phyloP scores from a whole-genome alignment of 768 basidiomycete genomes.

The Leccinum variicolor region DNA sequence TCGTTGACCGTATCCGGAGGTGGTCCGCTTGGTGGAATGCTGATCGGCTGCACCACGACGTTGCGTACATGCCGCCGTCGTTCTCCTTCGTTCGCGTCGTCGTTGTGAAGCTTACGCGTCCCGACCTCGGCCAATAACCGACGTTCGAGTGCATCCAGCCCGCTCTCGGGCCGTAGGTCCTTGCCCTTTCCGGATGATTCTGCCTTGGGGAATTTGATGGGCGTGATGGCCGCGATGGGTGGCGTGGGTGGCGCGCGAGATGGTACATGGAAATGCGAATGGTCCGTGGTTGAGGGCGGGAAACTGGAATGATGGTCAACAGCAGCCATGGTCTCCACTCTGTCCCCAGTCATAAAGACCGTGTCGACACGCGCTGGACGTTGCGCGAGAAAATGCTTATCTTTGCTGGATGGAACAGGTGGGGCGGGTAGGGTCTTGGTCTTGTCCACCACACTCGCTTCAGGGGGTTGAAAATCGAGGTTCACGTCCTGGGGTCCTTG shows the following conservation, averaged over 20 bases:
- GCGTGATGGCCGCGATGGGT: conserved; percentile 42
- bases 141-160: conserved; percentile 71
- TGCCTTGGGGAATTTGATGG: conserved; percentile 34
- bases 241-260: conserved; percentile 46
- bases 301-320: conserved; percentile 2
- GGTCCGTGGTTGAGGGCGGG: conserved; percentile 13
- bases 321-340: conserved; percentile 1
- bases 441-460: conserved; percentile 13
- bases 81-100: conserved; percentile 3
- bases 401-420: conserved; percentile 49
- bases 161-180: conserved; percentile 40
- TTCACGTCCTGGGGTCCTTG: conserved; percentile 19
- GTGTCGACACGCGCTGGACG: conserved; percentile 29
- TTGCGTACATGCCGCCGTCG: conserved; percentile 34
- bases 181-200: conserved; percentile 23
- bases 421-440: conserved; percentile 64
- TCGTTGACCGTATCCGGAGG: conserved; percentile 34
- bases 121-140: conserved; percentile 70
- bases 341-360: conserved; percentile 23
- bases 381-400: conserved; percentile 10
- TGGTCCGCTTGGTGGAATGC: conserved; percentile 32
- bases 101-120: conserved; percentile 45
- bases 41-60: conserved; percentile 38
- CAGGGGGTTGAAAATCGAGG: conserved; percentile 8
- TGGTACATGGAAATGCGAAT: not conserved